A percentile compares a stretch with the other conserved stretches of the same genome.
phyloP scores from a whole-genome alignment of 352 stramenopile genomes.

The Pilasporangium apinafurcum region DNA sequence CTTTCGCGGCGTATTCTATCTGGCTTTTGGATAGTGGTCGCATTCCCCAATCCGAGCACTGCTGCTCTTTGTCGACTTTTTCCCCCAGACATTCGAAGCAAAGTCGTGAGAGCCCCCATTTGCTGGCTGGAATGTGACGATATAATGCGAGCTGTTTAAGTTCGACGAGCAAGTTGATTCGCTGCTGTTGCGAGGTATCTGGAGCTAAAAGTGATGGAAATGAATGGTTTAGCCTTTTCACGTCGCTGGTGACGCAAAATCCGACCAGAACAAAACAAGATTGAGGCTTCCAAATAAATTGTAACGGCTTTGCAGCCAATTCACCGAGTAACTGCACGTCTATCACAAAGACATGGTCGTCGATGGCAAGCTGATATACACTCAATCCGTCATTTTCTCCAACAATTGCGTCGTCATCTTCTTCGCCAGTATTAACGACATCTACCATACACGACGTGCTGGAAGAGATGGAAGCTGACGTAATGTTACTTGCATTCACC shows the following conservation, averaged over 20 bases:
- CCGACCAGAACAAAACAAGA: slow-evolving; percentile 35
- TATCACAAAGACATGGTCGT: slow-evolving; percentile 38
- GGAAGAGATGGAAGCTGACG: too few relatives aligned
- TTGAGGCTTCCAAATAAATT: slow-evolving; percentile 24
- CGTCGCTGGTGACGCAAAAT: slow-evolving; percentile 49
- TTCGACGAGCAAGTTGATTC: slow-evolving; percentile 26
- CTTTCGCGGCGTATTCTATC: slow-evolving; percentile 47
- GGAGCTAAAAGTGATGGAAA: slow-evolving; percentile 27
- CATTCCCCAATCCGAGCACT: slow-evolving; percentile 53
- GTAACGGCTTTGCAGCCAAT: slow-evolving; percentile 22
- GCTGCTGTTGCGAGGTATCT: neutral
- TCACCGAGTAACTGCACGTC: slow-evolving; percentile 44
- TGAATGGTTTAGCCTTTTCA: slow-evolving; percentile 37
- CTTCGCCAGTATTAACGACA: neutral
- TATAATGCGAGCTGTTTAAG: slow-evolving; percentile 46
- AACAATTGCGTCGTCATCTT: slow-evolving; percentile 6
- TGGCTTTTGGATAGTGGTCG: slow-evolving; percentile 33
- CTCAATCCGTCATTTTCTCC: slow-evolving; percentile 24
- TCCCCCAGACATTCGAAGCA: slow-evolving; percentile 27
- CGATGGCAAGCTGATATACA: slow-evolving; percentile 44
- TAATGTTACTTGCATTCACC: slow-evolving; percentile 3
- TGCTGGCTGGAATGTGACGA: slow-evolving; percentile 30
- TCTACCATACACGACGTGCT: too few relatives aligned
- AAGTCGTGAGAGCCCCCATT: slow-evolving; percentile 51
- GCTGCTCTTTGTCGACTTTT: slow-evolving; percentile 50